These are phyloP conservation scores for Bretziella fagacearum DNA, from an alignment of 2,329 filamentous ascomycete species.

Conservation along the genomic window DNA sequence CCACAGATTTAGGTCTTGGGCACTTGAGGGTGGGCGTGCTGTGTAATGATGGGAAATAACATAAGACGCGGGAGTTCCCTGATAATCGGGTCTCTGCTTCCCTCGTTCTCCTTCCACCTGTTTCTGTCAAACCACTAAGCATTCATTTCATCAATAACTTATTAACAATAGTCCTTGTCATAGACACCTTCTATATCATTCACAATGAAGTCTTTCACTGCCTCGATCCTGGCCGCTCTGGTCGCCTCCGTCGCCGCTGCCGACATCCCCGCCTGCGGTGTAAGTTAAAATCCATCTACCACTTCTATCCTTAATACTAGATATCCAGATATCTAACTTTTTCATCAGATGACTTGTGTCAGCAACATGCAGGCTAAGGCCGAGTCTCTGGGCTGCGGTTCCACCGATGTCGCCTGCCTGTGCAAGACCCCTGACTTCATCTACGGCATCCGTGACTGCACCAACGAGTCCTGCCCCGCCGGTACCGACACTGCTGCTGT, in stretches of 20 bases:
- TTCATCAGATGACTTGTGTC: conserved; percentile 32
- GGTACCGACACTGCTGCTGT: conserved; percentile 22
- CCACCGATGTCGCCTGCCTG: conserved; percentile 28
- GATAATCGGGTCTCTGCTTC: too few relatives aligned
- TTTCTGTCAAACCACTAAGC: not conserved
- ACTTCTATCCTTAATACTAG: not conserved
- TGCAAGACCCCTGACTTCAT: conserved; percentile 31
- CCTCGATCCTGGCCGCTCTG: conserved; percentile 26
- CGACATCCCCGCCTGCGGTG: conserved; percentile 34
- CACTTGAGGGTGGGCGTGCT: not conserved
- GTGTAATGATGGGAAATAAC: not conserved
- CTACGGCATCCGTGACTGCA: conserved; percentile 36
- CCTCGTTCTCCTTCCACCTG: not conserved
- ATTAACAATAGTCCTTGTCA: not conserved
- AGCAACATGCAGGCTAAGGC: conserved; percentile 33
- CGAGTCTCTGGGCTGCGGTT: conserved; percentile 28
- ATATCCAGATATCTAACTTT: not conserved
- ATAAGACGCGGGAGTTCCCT: not conserved
- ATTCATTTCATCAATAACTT: not conserved
- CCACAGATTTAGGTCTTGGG: not conserved
- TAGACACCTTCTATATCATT: conserved; percentile 13
- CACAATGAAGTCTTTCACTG: conserved; percentile 37
- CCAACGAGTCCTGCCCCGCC: conserved; percentile 25
- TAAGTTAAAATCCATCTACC: conserved; percentile 24
- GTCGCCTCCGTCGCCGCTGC: conserved; percentile 23